Evolutionary conservation across 169 alveolate genomes (phyloP), one percentile per base, ranked within the genome.

Genomic region (Cryptosporidium parvum): DNA sequence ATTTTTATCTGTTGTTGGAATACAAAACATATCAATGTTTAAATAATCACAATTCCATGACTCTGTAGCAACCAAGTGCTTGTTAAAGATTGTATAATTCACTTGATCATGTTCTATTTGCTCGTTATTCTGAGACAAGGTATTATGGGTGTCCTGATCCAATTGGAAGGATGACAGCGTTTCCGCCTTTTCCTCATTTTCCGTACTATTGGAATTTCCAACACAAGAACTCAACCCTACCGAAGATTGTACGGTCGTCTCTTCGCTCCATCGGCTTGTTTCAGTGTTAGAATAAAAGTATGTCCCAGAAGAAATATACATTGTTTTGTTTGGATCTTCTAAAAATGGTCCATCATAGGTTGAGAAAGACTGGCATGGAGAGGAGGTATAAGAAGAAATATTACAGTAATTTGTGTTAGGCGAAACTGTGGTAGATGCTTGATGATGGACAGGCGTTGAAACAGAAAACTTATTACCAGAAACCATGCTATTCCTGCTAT

Each of bases 331-430:
- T 21, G 89, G 89, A 31, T 80, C 89, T 80, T 80, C 89, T 14
- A 80, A 42, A 39, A 80, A 80, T 29, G 89, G 89, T 6, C 89
- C 89, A 62, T 80, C 89, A 45, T 61, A 80, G 21, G 89, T 31
- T 23, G 89, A 14, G 48, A 80, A 80, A 29, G 89, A 80, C 23
- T 80, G 89, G 52, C 89, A 80, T 5, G 89, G 89, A 12, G 89
- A 80, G 0, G 89, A 80, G 3, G 89, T 67, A 39, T 80, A 80
- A 31, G 86, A 75, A 62, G 89, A 80, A 21, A 80, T 61, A 59
- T 80, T 80, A 65, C 89, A 80, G 48, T 80, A 80, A 62, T 80
- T 80, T 37, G 89, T 80, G n/a, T 80, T 80, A 1, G 89, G 89
- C 14, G 89, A 80, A 59, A 80, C 89, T 6, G 89, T 80, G 23